Conservation (phyloP, 2,329 filamentous ascomycete species). For the Aspergillus udagawae region DNA sequence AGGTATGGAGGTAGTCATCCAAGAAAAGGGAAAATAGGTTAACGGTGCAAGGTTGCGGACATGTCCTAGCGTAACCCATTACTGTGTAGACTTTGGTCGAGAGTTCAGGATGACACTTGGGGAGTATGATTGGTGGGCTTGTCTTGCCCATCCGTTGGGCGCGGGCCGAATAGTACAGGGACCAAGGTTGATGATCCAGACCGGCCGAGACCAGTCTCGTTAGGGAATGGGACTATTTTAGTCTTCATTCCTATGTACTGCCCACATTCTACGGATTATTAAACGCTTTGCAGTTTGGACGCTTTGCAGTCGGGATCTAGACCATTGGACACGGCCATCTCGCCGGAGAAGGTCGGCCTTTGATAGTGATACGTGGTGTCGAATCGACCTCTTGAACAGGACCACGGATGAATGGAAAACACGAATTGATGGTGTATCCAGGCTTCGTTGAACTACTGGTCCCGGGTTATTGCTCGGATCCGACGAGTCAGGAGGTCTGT, state of each 20-base stretch:
- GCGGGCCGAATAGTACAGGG: background rate
- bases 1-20: background rate
- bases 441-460: background rate
- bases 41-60: background rate
- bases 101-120: background rate
- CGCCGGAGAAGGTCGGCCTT: background rate
- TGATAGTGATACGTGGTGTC: background rate
- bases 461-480: background rate
- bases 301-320: background rate
- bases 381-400: background rate
- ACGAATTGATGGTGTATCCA: no score
- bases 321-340: background rate
- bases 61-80: background rate
- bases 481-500: background rate
- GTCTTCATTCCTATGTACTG: background rate
- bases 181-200: constrained; percentile 2
- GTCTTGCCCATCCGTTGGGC: background rate
- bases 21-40: background rate
- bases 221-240: background rate
- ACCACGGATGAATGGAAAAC: background rate
- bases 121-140: background rate
- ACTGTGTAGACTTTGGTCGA: background rate
- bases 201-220: constrained; percentile 6
- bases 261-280: background rate
- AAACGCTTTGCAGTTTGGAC: background rate